Base-by-base conservation (phyloP, 768 basidiomycete species). In the Pleurotus tuoliensis region DNA sequence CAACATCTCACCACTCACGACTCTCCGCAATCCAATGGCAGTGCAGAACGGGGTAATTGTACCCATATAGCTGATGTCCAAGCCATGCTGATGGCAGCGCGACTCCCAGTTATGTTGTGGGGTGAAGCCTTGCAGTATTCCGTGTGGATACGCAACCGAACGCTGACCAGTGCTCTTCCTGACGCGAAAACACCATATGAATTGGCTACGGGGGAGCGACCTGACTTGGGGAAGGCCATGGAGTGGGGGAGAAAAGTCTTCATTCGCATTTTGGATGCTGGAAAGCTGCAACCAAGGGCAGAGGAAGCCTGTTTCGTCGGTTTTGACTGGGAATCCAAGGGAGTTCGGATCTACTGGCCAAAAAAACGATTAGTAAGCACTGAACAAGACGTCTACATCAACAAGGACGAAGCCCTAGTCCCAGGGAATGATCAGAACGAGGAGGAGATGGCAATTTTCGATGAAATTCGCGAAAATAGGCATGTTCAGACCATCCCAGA, bases 271-370 rank as follows among this genome's bases (percentile, higher is more conserved):
- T n/a, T 59, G n/a, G 24, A 56, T 22, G 55, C 45, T 13, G 34
- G 25, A 4, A 71, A 73, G 58, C 58, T 73, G 6, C 62, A 64
- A 4, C 37, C 58, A 16, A 47, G 55, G 11, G 59, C 56, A 0
- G 53, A 49, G 6, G 25, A 66, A 40, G 67, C 60, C 1, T 46
- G 24, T 4, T 69, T 66, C 27, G 53, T 70, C 7, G 63, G 68
- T 16, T 62, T 60, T 56, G 66, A 70, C 51, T 43, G 59, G 7
- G 65, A 69, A 43, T 60, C 61, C 16, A 69, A 69, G 66, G 69
- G 67, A 12, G 58, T 61, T 49, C 58, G 64, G 9, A 63, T 72
- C 34, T 72, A 68, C 54, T 72, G 66, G 68, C 66, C 66, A 13
- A 53, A 27, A 2, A 64, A 68, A 38, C 47, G 59, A 0, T 47